Evolutionary conservation across 2,329 filamentous ascomycete species (phyloP).

Genomic region (Nannizziopsis barbatae): DNA sequence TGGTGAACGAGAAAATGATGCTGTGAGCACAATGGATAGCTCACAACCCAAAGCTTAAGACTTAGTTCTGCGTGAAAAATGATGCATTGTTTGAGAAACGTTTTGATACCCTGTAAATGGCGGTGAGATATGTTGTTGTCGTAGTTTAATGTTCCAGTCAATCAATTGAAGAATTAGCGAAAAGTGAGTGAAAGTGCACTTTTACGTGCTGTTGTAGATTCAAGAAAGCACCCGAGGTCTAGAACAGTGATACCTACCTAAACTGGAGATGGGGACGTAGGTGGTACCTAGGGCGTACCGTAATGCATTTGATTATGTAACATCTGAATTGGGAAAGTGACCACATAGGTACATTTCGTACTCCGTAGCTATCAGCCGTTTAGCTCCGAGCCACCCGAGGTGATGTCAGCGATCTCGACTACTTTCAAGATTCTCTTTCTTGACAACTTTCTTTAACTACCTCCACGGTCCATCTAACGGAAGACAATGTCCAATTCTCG

Average conservation of each 20-base stretch:
- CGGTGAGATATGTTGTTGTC: neutral
- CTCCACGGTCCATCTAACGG: no score
- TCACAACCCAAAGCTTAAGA: neutral
- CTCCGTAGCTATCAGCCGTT: neutral
- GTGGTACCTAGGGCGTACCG: no score
- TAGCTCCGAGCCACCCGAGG: neutral
- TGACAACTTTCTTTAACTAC: no score
- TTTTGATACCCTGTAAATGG: neutral
- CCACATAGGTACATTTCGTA: no score
- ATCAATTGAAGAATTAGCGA: neutral
- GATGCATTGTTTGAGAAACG: neutral
- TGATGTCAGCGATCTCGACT: slow-evolving; percentile 6
- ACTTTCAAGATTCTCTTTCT: neutral
- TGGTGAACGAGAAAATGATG: slow-evolving; percentile 8
- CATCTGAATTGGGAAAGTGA: no score
- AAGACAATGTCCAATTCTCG: no score
- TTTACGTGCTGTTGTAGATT: no score
- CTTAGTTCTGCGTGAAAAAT: neutral
- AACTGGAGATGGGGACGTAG: no score
- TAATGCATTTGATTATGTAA: no score
- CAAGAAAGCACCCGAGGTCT: no score
- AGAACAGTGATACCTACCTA: no score
- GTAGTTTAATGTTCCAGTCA: neutral
- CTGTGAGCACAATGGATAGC: slow-evolving; percentile 1
- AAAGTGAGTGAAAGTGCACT: no score